Conservation (phyloP, 1,139 yeast genomes). For the Nakaseomyces uthaithaninus region DNA sequence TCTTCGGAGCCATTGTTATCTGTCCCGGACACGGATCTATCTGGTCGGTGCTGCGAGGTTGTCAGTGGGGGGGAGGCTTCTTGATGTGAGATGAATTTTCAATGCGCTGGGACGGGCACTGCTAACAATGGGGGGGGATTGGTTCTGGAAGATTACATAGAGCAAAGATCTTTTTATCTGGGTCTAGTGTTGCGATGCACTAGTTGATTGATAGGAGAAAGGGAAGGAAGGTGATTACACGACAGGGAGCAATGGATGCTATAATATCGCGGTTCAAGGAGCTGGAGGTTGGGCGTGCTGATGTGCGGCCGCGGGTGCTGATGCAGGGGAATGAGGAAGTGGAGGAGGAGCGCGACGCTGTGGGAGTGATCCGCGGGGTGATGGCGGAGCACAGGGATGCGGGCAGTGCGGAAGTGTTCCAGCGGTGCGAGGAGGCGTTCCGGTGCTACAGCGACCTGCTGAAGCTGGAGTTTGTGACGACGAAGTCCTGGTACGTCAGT, state of each 20-base stretch:
- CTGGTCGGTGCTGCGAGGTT: too few relatives aligned
- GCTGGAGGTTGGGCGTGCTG: slow-evolving; percentile 2
- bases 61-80: too few relatives aligned
- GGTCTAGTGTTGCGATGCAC: too few relatives aligned
- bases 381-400: neutral
- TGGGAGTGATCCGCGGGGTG: neutral
- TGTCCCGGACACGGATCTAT: too few relatives aligned
- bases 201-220: too few relatives aligned
- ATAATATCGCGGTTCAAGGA: slow-evolving; percentile 6
- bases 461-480: slow-evolving; percentile 18
- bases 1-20: too few relatives aligned
- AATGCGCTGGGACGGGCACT: too few relatives aligned
- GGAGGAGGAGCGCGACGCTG: neutral
- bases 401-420: slow-evolving; percentile 1
- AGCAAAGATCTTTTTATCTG: too few relatives aligned
- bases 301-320: neutral
- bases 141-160: too few relatives aligned
- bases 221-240: neutral
- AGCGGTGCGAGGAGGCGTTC: slow-evolving; percentile 7
- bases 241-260: slow-evolving; percentile 1
- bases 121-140: too few relatives aligned
- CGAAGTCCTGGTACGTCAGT: slow-evolving; percentile 23
- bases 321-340: neutral
- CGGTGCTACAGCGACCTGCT: slow-evolving; percentile 18
- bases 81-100: too few relatives aligned